Evolutionary conservation across 345 rosid genomes (phyloP), one percentile per base, ranked within the genome.

Genomic region (Barbarea vulgaris): DNA sequence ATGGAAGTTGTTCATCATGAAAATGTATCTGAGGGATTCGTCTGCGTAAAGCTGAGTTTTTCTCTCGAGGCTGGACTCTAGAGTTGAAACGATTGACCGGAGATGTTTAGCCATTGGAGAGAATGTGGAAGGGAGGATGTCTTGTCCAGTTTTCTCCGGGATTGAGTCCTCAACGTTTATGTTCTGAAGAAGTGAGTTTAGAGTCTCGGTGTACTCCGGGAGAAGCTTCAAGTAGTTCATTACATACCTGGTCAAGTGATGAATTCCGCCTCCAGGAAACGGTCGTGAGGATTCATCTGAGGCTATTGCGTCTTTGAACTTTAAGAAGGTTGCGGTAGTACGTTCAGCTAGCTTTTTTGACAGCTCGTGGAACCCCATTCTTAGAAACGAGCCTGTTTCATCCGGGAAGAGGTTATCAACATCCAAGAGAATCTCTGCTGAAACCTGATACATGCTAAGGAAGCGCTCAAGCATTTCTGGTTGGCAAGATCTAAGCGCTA

Each of bases 141-240:
- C 84, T 72, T 66, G 70, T 50, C 76, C 85, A 7, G 52, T 56
- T 24, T 72, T 72, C 64, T 73, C 83, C 0, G 74, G 55, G 62
- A 81, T 80, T 4, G 74, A 30, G 65, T 67, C 75, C 17, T 82
- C 87, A 7, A 33, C 84, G 56, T 71, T 59, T 59, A 78, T 65
- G 71, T 81, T 81, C 58, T 78, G 54, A 50, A 88, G 88, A 74
- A 91, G 86, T 25, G 78, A 44, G 83, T 88, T 82, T 52, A 93
- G 81, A 31, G 87, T 51, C 10, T 77, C 82, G 1, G 69, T 15
- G 65, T 91, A 91, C 33, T 71, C 87, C 0, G 85, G 83, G 44
- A 91, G 84, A 36, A 82, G 74, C 82, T 73, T 85, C 73, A 93
- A 64, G 75, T 87, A 89, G 71, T 93, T 93, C 97, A 93, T 93